phyloP scores from a whole-genome alignment of 164 flowering plant genomes.

The Nelumbo lutea region DNA sequence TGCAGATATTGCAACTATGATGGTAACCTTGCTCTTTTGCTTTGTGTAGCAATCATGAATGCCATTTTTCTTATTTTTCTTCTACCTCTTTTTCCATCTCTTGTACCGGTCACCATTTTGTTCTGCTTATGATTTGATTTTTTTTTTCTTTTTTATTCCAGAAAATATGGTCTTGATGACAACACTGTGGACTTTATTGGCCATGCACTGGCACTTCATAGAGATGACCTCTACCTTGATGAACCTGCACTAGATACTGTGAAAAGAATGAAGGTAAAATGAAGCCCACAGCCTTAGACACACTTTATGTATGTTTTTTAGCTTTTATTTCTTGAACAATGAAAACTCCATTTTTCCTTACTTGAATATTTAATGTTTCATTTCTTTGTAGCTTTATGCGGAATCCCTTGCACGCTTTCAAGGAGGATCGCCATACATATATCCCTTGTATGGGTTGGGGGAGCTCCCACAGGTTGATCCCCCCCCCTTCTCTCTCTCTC shows the following conservation, averaged over 20 bases:
- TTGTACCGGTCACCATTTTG: too few species aligned
- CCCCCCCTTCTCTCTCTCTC: constrained; percentile 1
- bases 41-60: too few species aligned
- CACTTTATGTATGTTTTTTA: not conserved
- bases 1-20: too few species aligned
- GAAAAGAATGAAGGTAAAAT: constrained; percentile 80
- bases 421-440: constrained; percentile 97
- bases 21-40: too few species aligned
- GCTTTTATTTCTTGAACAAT: not conserved
- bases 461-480: constrained; percentile 85
- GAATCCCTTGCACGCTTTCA: constrained; percentile 92
- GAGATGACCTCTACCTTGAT: constrained; percentile 72
- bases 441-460: constrained; percentile 90
- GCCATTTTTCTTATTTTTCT: too few species aligned
- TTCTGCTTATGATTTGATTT: constrained; percentile 7
- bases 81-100: too few species aligned
- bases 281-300: not conserved
- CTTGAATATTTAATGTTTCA: not conserved
- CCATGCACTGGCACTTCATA: constrained; percentile 85
- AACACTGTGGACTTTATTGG: constrained; percentile 87
- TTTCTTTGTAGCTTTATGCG: constrained; percentile 62
- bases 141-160: constrained; percentile 21
- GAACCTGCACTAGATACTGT: constrained; percentile 92
- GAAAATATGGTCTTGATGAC: constrained; percentile 92
- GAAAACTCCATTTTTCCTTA: not conserved